phyloP scores from a whole-genome alignment of 495 filamentous ascomycete genomes.

The Lasiosphaeria miniovina region DNA sequence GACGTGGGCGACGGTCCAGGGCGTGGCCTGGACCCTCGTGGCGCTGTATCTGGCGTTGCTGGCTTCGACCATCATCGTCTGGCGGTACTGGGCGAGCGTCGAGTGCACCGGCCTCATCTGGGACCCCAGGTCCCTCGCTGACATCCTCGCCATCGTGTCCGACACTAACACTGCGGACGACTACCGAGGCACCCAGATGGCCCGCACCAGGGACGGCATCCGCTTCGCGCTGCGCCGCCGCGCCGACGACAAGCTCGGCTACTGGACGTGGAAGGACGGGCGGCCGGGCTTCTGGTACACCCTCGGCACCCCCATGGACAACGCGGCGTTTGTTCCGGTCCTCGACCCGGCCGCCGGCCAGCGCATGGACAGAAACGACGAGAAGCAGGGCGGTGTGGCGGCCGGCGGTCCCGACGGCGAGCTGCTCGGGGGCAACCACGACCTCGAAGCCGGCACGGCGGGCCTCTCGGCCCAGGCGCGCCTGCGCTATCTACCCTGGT shows the following conservation, averaged over 20 bases:
- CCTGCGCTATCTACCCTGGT: conserved; percentile 75
- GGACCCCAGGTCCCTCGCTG: conserved; percentile 78
- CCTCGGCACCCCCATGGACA: conserved; percentile 38
- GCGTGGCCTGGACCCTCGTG: conserved; percentile 74
- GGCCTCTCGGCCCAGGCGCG: conserved; percentile 47
- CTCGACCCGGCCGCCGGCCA: conserved; percentile 27
- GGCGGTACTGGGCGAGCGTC: conserved; percentile 48
- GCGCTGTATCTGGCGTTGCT: conserved; percentile 67
- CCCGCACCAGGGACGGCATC: conserved; percentile 53
- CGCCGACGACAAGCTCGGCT: conserved; percentile 67
- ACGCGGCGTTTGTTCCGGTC: conserved; percentile 23
- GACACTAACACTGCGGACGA: conserved; percentile 73
- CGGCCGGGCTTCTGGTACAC: conserved; percentile 41
- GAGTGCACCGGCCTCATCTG: conserved; percentile 73
- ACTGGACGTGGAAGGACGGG: conserved; percentile 66
- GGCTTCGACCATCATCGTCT: conserved; percentile 51
- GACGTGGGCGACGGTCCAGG: conserved; percentile 75
- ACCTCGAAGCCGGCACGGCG: conserved; percentile 34
- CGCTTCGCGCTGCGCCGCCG: conserved; percentile 44
- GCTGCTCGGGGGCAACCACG: conserved; percentile 23
- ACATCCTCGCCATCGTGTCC: conserved; percentile 70
- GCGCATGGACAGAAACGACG: conserved; percentile 34
- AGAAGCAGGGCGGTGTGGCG: conserved; percentile 5
- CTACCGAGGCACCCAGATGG: conserved; percentile 54
- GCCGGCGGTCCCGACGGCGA: conserved; percentile 32